These are phyloP conservation scores for Kodamaea ohmeri DNA, from an alignment of 1,139 yeast genomes.

Conservation along the genomic window DNA sequence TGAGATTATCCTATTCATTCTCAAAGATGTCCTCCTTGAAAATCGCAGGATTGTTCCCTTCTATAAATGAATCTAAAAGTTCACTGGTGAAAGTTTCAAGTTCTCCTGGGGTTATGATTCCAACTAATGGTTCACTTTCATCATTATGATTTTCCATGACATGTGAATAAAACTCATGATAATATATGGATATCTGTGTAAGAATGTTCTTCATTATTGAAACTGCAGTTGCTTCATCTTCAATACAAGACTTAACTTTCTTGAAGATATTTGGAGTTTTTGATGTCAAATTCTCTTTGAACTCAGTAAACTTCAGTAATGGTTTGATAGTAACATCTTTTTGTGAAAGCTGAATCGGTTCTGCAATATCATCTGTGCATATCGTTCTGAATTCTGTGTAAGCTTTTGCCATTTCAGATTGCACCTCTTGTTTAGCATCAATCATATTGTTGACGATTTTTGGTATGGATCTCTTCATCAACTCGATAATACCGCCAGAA, in stretches of 20 bases:
- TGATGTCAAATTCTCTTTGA: constrained; percentile 49
- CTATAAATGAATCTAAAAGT: constrained; percentile 20
- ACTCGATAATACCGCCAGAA: constrained; percentile 49
- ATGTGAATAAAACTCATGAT: constrained; percentile 10
- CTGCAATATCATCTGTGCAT: constrained; percentile 36
- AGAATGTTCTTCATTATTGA: constrained; percentile 15
- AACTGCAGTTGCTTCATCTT: constrained; percentile 31
- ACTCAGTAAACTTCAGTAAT: constrained; percentile 17
- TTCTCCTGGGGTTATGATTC: constrained; percentile 42
- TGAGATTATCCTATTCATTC: constrained; percentile 15
- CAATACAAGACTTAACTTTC: constrained; percentile 49
- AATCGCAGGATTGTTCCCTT: constrained; percentile 15
- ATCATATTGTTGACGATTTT: constrained; percentile 80
- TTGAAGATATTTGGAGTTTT: constrained; percentile 56
- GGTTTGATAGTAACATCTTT: constrained; percentile 12
- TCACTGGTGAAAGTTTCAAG: constrained; percentile 33
- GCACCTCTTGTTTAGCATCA: constrained; percentile 79
- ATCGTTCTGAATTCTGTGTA: constrained; percentile 60
- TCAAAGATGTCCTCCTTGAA: constrained; percentile 27
- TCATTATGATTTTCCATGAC: constrained; percentile 12
- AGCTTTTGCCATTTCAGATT: constrained; percentile 65
- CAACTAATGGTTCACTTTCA: constrained; percentile 25
- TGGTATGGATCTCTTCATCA: constrained; percentile 73
- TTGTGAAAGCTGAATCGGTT: constrained; percentile 27
- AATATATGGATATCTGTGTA: constrained; percentile 9